Base-by-base conservation (phyloP, 805 yeast species). In the Candida koratica region DNA sequence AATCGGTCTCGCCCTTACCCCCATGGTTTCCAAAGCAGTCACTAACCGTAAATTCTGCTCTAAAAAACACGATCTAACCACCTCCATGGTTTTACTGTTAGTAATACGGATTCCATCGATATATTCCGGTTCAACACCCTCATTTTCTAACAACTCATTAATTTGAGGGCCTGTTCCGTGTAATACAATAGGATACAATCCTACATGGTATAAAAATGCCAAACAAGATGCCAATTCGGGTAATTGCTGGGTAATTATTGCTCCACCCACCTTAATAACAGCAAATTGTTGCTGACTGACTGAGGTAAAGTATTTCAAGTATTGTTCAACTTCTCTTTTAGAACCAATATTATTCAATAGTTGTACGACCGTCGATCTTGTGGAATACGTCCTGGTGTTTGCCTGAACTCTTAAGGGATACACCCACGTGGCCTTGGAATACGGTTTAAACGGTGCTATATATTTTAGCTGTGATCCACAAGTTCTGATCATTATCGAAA, bases 101-200 rank as follows among this genome's bases (percentile, higher is more conserved):
- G 99, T 93, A 58, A 93, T 86, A 55, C 99, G 78, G 52, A 93
- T 93, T 6, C 99, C 99, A 55, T 93, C 97, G 43, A 81, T 83
- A 60, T 93, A 93, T 46, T 85, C 87, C 4, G 99, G 97, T 59
- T 85, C 97, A 20, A 93, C 86, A 26, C 96, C 96, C 61, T 86
- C 95, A 34, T 80, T 81, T 61, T 93, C 98, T 41, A 93, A 73
- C 48, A 88, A 77, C 53, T 84, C 95, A 58, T 93, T 93, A 66
- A 93, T 93, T 65, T 93, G 99, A 5, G 99, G 99, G 13, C 99
- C 99, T 1, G 98, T 93, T 18, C 99, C 99, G 57, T 93, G 99
- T 40, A 93, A 73, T 7, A 93, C 95, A 44, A 93, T 88, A 17
- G 99, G 99, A 53, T 88, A 93, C 42, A 93, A 74, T 9, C 99